Percentiles rank a stretch among this genome's conserved stretches.
phyloP scores from a whole-genome alignment of 768 basidiomycete genomes.

The Chlorophyllum brunneum region DNA sequence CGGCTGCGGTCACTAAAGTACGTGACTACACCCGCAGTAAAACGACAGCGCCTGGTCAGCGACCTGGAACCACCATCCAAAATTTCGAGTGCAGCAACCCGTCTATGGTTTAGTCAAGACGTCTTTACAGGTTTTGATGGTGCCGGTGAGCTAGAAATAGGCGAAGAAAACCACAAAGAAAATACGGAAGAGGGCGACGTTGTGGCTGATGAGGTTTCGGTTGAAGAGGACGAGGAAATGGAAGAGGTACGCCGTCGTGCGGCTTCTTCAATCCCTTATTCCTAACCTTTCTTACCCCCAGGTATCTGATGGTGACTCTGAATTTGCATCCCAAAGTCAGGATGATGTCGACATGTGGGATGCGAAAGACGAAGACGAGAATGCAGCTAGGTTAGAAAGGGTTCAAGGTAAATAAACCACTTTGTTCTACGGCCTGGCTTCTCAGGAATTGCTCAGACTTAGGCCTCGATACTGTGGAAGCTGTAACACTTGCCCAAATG shows the following conservation, averaged over 20 bases:
- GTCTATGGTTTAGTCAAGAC: slow-evolving; percentile 96
- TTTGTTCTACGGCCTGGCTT: neutral
- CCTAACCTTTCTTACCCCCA: neutral
- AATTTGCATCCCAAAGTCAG: slow-evolving; percentile 64
- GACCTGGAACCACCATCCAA: slow-evolving; percentile 37
- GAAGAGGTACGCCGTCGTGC: neutral
- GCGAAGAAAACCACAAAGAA: slow-evolving; percentile 26
- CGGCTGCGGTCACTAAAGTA: slow-evolving; percentile 32
- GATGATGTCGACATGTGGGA: slow-evolving; percentile 76
- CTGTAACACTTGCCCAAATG: slow-evolving; percentile 86
- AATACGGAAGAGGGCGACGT: slow-evolving; percentile 25
- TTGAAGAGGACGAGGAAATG: slow-evolving; percentile 22
- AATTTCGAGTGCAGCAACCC: slow-evolving; percentile 48
- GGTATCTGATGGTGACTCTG: slow-evolving; percentile 53
- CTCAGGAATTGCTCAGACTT: slow-evolving; percentile 11
- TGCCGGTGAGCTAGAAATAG: slow-evolving; percentile 24
- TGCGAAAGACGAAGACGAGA: slow-evolving; percentile 71
- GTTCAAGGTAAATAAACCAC: slow-evolving; percentile 54
- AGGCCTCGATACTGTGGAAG: slow-evolving; percentile 88
- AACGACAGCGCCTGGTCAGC: slow-evolving; percentile 51
- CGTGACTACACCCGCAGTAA: slow-evolving; percentile 19
- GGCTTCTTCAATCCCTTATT: neutral
- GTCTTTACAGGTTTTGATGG: slow-evolving; percentile 70
- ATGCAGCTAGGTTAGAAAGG: slow-evolving; percentile 59
- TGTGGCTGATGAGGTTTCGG: too few species aligned